Evolutionary conservation across 257 asterid genomes (phyloP).

Genomic region (Anisodus acutangulus): DNA sequence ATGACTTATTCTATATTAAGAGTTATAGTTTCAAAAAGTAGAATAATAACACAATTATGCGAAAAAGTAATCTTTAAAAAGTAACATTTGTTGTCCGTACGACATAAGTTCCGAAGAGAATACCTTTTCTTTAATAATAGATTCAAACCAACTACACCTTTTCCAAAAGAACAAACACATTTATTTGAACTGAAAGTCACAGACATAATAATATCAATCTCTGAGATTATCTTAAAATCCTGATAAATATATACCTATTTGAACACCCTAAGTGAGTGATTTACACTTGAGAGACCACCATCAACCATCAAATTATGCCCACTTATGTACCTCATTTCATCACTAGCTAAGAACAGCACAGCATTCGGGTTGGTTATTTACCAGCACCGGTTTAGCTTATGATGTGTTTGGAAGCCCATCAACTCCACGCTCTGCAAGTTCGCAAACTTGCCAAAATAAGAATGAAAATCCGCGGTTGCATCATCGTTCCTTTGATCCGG

Average conservation of each 20-base stretch:
- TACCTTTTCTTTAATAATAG: too few species aligned
- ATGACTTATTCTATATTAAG: too few species aligned
- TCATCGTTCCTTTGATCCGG: constrained; percentile 76
- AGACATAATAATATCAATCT: background rate
- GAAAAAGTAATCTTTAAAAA: too few species aligned
- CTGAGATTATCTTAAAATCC: background rate
- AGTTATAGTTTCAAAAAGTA: too few species aligned
- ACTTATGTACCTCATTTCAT: constrained; percentile 77
- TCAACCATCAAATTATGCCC: constrained; percentile 79
- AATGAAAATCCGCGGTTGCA: constrained; percentile 57
- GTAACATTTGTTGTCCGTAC: too few species aligned
- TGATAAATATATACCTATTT: constrained; percentile 38
- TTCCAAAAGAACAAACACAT: background rate
- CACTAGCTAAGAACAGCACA: constrained; percentile 78
- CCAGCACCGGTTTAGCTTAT: too few species aligned
- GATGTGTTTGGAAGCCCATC: constrained; percentile 21
- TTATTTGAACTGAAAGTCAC: background rate
- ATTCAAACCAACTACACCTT: too few species aligned
- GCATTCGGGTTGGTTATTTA: constrained; percentile 49
- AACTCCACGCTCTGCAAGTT: constrained; percentile 79
- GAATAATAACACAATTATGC: too few species aligned
- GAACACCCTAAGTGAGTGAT: constrained; percentile 65
- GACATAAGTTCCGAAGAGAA: too few species aligned
- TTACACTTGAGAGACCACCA: constrained; percentile 70
- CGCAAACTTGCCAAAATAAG: constrained; percentile 52